These are phyloP conservation scores for Pythium pectinolyticum DNA, from an alignment of 352 stramenopile species.

Conservation along the genomic window DNA sequence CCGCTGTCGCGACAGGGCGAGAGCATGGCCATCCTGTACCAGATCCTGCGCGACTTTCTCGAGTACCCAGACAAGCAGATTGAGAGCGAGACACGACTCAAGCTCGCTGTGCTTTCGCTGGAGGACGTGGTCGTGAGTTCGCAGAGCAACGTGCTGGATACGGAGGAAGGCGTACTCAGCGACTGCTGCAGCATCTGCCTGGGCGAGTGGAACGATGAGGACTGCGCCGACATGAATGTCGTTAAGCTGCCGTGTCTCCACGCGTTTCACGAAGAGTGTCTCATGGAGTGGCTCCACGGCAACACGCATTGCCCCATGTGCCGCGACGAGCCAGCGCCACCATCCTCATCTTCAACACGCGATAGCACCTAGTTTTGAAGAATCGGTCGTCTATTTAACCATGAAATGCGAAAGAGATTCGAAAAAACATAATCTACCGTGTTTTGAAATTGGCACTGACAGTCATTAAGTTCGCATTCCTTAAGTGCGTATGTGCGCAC, in stretches of 20 bases:
- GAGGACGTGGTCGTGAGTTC: conserved; percentile 83
- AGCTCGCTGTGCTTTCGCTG: conserved; percentile 76
- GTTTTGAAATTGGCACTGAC: conserved; percentile 14
- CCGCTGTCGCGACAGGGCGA: conserved; percentile 33
- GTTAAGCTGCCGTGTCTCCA: conserved; percentile 83
- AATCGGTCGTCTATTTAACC: conserved; percentile 17
- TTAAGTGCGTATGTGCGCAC: conserved; percentile 5
- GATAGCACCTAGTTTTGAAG: conserved; percentile 29
- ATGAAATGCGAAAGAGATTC: neutral
- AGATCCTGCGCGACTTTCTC: conserved; percentile 78
- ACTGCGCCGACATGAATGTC: conserved; percentile 78
- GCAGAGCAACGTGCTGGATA: conserved; percentile 58
- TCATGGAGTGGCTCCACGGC: conserved; percentile 84
- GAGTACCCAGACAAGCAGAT: conserved; percentile 87
- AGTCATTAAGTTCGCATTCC: conserved; percentile 28
- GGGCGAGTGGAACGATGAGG: conserved; percentile 78
- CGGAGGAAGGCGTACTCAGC: conserved; percentile 39
- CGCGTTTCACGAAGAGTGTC: conserved; percentile 84
- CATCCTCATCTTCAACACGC: conserved; percentile 9
- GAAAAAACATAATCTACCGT: too few relatives aligned
- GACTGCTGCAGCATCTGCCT: conserved; percentile 88
- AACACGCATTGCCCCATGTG: conserved; percentile 86
- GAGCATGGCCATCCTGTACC: conserved; percentile 62
- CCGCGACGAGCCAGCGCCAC: conserved; percentile 60
- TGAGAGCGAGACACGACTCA: conserved; percentile 82